These are phyloP conservation scores for Curvularia sp. DNA, from an alignment of 2,329 filamentous ascomycete species.

Conservation along the genomic window DNA sequence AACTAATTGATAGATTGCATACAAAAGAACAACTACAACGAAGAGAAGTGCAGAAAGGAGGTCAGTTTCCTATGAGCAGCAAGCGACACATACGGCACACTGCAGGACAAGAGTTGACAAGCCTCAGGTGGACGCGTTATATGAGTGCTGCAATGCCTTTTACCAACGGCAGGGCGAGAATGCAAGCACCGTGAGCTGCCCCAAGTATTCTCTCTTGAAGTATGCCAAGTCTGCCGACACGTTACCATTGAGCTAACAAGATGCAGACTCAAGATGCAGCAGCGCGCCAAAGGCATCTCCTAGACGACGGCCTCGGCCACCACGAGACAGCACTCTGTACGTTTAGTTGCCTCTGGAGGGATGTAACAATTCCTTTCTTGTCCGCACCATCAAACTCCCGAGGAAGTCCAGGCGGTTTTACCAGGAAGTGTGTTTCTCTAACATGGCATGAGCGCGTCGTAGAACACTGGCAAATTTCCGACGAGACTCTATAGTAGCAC, in stretches of 20 bases:
- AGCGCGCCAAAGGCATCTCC: conserved; percentile 61
- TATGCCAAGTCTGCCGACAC: conserved; percentile 22
- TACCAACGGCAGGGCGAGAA: conserved; percentile 80
- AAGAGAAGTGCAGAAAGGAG: conserved; percentile 76
- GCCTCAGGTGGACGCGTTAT: conserved; percentile 79
- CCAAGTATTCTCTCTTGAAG: conserved; percentile 78
- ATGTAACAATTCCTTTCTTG: conserved; percentile 54
- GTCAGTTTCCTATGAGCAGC: conserved; percentile 34
- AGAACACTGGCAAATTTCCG: conserved; percentile 87
- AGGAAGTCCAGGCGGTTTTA: conserved; percentile 61
- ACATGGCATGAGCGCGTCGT: conserved; percentile 99
- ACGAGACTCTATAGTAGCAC: conserved; percentile 99
- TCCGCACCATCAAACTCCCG: conserved; percentile 53
- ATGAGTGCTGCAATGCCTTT: conserved; percentile 91
- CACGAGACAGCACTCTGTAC: not conserved
- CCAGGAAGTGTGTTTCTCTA: conserved; percentile 72
- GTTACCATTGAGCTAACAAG: conserved; percentile 19
- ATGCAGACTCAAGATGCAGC: conserved; percentile 77
- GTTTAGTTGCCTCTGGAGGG: not conserved
- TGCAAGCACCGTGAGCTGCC: conserved; percentile 82
- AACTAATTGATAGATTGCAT: conserved; percentile 71
- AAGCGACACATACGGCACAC: not conserved
- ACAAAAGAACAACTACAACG: conserved; percentile 81
- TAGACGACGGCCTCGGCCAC: not conserved
- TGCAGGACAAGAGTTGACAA: conserved; percentile 10